These are phyloP conservation scores for Ganoderma sp. DNA, from an alignment of 1,284 basidiomycete genomes.

Conservation along the genomic window DNA sequence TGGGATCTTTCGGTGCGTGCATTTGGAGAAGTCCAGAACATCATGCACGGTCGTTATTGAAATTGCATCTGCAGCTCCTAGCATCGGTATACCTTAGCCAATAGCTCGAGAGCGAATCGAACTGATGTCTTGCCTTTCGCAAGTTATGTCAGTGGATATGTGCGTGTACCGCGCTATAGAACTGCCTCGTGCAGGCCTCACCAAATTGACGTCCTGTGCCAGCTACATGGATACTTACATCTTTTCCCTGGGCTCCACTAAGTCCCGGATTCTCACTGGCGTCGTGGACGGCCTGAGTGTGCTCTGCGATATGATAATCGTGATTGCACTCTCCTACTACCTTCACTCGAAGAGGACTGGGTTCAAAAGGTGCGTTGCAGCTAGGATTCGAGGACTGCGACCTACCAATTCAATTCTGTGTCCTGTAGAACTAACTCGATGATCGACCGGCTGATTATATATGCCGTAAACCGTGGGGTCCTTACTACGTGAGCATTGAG, in stretches of 20 bases:
- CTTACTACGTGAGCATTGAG: background rate
- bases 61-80: background rate
- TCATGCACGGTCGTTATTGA: background rate
- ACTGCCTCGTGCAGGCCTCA: background rate
- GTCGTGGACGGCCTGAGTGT: background rate
- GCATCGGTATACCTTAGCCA: background rate
- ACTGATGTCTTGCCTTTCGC: background rate
- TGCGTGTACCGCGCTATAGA: background rate
- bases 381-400: background rate
- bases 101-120: background rate
- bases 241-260: background rate
- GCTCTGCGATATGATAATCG: background rate
- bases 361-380: background rate
- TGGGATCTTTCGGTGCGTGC: background rate
- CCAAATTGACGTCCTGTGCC: background rate
- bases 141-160: background rate
- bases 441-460: background rate
- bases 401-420: background rate
- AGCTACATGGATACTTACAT: background rate
- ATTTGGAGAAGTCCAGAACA: background rate
- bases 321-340: background rate
- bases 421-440: background rate
- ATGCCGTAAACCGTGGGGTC: background rate
- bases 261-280: background rate
- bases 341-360: background rate